These are phyloP conservation scores for Candida glaebosa DNA, from an alignment of 805 yeast genomes.

Conservation along the genomic window DNA sequence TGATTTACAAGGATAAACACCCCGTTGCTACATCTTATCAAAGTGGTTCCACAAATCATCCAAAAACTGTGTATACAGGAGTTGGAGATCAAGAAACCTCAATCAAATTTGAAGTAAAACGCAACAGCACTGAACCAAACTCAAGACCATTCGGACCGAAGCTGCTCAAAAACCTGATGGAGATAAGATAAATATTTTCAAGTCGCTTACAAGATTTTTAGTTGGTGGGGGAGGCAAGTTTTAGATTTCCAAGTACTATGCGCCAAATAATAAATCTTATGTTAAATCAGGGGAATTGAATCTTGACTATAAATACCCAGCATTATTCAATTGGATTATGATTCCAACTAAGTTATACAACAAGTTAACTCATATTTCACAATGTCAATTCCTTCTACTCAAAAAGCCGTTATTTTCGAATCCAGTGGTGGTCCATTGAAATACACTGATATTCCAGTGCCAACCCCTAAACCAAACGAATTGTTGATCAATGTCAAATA, in stretches of 20 bases:
- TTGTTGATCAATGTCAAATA: constrained; percentile 76
- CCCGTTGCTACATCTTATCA: too few species aligned
- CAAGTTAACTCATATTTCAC: neutral
- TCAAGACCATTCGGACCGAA: too few species aligned
- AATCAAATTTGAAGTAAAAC: too few species aligned
- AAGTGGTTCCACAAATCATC: neutral
- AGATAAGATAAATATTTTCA: neutral
- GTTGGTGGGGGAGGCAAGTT: neutral
- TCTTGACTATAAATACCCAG: neutral
- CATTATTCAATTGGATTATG: neutral
- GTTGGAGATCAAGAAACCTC: too few species aligned
- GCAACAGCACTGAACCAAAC: too few species aligned
- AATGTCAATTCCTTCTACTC: constrained; percentile 27
- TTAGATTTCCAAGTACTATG: neutral
- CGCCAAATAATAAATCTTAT: neutral
- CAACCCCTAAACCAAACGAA: constrained; percentile 73
- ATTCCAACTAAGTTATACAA: too few species aligned
- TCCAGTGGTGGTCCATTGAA: constrained; percentile 36
- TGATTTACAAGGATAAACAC: too few species aligned
- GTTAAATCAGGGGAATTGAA: neutral
- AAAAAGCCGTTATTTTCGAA: constrained; percentile 37
- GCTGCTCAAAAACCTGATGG: too few species aligned
- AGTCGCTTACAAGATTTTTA: neutral
- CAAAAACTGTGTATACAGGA: neutral
- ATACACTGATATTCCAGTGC: constrained; percentile 71